Percentiles rank a stretch among this genome's conserved stretches.
phyloP scores from a whole-genome alignment of 768 basidiomycete species.

The Amanita phalloides region DNA sequence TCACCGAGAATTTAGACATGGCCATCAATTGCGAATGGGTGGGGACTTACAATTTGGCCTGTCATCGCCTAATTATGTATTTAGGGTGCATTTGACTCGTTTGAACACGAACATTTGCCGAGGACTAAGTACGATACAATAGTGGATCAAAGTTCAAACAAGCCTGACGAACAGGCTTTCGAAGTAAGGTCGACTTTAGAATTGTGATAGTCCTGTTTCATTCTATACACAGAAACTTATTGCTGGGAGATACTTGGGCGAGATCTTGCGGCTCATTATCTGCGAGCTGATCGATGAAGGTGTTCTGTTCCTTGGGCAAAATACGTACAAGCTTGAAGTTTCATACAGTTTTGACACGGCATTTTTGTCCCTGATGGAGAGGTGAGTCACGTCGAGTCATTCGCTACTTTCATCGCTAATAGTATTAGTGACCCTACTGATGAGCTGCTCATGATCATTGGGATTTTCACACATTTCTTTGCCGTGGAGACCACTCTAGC shows the following conservation, averaged over 20 bases:
- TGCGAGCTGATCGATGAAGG: conserved; percentile 95
- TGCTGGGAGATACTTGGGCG: conserved; percentile 91
- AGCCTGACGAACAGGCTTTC: conserved; percentile 91
- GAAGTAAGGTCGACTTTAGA: conserved; percentile 40
- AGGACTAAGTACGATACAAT: conserved; percentile 89
- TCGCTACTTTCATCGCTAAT: not conserved
- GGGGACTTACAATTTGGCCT: conserved; percentile 10
- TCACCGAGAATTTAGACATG: conserved; percentile 61
- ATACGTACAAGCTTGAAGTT: conserved; percentile 96
- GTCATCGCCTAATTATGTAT: not conserved
- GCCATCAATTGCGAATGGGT: conserved; percentile 98
- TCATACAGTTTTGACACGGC: conserved; percentile 93
- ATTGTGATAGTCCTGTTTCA: not conserved
- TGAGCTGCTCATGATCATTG: conserved; percentile 92
- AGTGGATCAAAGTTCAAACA: conserved; percentile 93
- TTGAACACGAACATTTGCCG: conserved; percentile 88
- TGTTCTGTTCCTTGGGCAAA: conserved; percentile 94
- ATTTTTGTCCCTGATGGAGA: conserved; percentile 95
- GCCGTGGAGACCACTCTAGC: conserved; percentile 92
- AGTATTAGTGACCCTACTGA: conserved; percentile 80
- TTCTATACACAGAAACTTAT: conserved; percentile 67
- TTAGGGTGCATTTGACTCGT: conserved; percentile 95
- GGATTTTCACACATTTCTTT: conserved; percentile 96
- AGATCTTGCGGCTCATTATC: conserved; percentile 90
- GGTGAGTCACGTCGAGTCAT: conserved; percentile 28